Evolutionary conservation across 1,284 basidiomycete genomes (phyloP).

Genomic region (Fomitopsis schrenkii): DNA sequence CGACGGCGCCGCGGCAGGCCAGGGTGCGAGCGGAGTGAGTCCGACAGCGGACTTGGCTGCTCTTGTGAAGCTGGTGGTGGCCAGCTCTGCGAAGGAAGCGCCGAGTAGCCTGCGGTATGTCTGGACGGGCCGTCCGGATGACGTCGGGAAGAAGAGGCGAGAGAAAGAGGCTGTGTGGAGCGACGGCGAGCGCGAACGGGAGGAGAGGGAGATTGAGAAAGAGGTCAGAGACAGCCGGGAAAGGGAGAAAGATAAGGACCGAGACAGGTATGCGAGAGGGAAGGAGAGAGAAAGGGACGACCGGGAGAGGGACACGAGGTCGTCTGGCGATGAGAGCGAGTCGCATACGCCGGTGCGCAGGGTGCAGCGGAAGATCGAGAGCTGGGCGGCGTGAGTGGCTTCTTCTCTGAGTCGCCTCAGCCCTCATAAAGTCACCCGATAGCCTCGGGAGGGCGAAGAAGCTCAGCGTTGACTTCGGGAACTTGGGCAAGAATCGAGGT

Average conservation of each 20-base stretch:
- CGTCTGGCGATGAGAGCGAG: constrained; percentile 35
- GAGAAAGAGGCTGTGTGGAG: constrained; percentile 31
- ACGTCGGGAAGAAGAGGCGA: constrained; percentile 28
- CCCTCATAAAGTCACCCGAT: constrained; percentile 2
- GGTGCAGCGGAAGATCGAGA: constrained; percentile 65
- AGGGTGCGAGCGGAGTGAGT: constrained; percentile 34
- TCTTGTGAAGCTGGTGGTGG: constrained; percentile 28
- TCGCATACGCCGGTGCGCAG: constrained; percentile 45
- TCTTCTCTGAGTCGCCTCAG: not conserved
- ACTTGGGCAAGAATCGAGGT: constrained; percentile 21
- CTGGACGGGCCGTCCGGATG: constrained; percentile 34
- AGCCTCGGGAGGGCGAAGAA: constrained; percentile 34
- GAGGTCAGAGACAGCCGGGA: constrained; percentile 28
- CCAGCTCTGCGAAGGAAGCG: constrained; percentile 29
- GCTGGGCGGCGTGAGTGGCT: constrained; percentile 59
- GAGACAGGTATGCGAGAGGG: constrained; percentile 13
- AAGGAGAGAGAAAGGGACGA: constrained; percentile 4
- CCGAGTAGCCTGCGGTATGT: constrained; percentile 34
- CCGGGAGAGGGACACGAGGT: constrained; percentile 27
- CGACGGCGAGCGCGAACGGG: constrained; percentile 31
- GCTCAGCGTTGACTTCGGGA: constrained; percentile 31
- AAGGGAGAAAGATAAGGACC: constrained; percentile 29
- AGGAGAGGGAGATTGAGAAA: constrained; percentile 21
- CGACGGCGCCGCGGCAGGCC: constrained; percentile 9
- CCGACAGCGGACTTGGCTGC: constrained; percentile 41